Percentiles rank a stretch among this genome's conserved stretches.
Evolutionary conservation across 2,329 filamentous ascomycete genomes (phyloP).

Genomic region (Aspergillus pseudoterreus): DNA sequence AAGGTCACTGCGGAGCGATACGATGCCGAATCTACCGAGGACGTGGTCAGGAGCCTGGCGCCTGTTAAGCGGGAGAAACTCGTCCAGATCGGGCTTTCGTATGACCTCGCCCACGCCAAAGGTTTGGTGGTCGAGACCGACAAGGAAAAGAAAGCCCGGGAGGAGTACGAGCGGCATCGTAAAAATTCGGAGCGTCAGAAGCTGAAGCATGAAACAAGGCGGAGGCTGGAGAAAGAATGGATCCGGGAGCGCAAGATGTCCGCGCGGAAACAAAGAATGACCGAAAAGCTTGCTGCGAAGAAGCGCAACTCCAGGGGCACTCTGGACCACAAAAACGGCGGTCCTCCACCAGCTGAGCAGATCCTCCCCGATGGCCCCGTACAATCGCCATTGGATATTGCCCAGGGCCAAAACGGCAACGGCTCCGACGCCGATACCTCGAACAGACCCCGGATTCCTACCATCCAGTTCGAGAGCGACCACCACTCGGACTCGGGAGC

Average conservation of each 20-base stretch:
- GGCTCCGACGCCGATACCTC: slow-evolving; percentile 9
- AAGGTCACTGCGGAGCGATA: slow-evolving; percentile 67
- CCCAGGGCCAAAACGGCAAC: slow-evolving; percentile 16
- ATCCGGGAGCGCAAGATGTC: slow-evolving; percentile 37
- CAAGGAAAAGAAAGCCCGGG: slow-evolving; percentile 30
- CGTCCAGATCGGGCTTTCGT: slow-evolving; percentile 44
- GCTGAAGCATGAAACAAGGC: slow-evolving; percentile 36
- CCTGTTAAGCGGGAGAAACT: slow-evolving; percentile 68
- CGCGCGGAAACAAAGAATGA: slow-evolving; percentile 28
- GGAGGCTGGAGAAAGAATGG: slow-evolving; percentile 38
- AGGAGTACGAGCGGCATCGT: slow-evolving; percentile 34
- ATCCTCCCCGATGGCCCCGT: slow-evolving; percentile 22
- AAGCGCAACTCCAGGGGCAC: slow-evolving; percentile 1
- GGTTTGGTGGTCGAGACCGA: slow-evolving; percentile 39
- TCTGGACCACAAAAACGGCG: background rate
- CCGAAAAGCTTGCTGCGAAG: slow-evolving; percentile 23
- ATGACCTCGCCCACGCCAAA: slow-evolving; percentile 46
- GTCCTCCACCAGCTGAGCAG: slow-evolving; percentile 7
- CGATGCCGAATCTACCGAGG: slow-evolving; percentile 56
- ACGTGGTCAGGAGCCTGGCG: slow-evolving; percentile 64
- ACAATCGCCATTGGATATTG: slow-evolving; percentile 24
- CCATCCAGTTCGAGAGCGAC: slow-evolving; percentile 25
- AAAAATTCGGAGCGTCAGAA: slow-evolving; percentile 33
- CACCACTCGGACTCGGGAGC: slow-evolving; percentile 8
- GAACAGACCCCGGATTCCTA: slow-evolving; percentile 18